Conservation (phyloP, 306 rosid species). For the Pueraria montana region DNA sequence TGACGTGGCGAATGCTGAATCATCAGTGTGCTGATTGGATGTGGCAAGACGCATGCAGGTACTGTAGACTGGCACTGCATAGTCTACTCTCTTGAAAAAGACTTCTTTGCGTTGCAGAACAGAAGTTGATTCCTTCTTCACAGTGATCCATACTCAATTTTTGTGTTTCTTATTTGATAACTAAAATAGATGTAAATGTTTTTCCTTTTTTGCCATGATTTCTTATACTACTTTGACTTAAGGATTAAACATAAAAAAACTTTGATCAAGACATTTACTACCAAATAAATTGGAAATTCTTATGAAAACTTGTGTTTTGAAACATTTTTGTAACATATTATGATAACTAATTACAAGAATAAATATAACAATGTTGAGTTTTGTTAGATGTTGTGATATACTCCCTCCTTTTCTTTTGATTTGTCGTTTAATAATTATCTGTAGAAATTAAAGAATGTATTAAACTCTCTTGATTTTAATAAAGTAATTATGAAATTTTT, state of each 20-base stretch:
- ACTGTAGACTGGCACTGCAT: not conserved
- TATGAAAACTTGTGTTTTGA: not conserved
- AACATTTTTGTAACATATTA: not conserved
- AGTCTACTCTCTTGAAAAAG: too few species aligned
- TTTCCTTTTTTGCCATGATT: too few species aligned
- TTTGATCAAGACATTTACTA: too few species aligned
- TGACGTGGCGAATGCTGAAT: slow-evolving; percentile 41
- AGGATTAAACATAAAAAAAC: too few species aligned
- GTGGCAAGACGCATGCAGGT: slow-evolving; percentile 1
- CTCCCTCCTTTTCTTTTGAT: too few species aligned
- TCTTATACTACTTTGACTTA: too few species aligned
- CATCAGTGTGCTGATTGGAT: not conserved
- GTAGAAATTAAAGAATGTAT: too few species aligned
- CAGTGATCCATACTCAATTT: not conserved
- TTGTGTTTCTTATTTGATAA: too few species aligned
- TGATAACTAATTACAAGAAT: not conserved
- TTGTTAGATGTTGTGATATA: not conserved
- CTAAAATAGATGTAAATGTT: too few species aligned
- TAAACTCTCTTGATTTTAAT: too few species aligned
- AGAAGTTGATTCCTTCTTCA: not conserved
- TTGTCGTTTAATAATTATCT: too few species aligned
- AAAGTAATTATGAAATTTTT: too few species aligned
- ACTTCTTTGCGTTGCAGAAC: not conserved
- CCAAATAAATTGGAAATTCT: not conserved
- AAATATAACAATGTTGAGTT: not conserved